phyloP scores from a whole-genome alignment of 176 grass and related monocot genomes.

The Zoysia pacifica region DNA sequence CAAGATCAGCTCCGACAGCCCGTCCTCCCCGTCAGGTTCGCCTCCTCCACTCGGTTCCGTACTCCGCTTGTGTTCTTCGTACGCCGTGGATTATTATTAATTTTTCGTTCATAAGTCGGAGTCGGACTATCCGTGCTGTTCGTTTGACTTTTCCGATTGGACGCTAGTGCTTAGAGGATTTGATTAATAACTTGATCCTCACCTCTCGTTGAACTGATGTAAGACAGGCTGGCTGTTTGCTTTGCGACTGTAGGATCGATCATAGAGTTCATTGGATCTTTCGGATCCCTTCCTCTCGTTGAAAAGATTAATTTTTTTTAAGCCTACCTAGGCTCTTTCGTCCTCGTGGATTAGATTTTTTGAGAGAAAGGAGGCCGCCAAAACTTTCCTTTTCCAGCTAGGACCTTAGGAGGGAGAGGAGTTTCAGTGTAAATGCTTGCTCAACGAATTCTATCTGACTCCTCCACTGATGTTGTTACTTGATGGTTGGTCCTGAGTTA shows the following conservation, averaged over 20 bases:
- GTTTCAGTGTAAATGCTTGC: neutral
- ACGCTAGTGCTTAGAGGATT: neutral
- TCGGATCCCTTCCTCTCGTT: neutral
- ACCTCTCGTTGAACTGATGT: neutral
- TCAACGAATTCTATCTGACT: slow-evolving; percentile 9
- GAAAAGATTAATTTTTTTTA: neutral
- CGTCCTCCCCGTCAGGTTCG: slow-evolving; percentile 49
- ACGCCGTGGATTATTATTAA: neutral
- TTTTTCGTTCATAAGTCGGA: neutral
- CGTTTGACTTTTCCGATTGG: neutral
- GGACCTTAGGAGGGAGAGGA: neutral
- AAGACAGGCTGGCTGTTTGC: neutral
- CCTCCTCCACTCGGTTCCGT: neutral
- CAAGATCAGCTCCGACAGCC: slow-evolving; percentile 71
- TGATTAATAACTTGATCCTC: neutral
- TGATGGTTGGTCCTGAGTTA: neutral
- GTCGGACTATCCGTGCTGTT: neutral
- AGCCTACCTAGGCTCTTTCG: neutral
- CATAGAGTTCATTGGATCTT: neutral
- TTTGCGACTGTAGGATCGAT: neutral
- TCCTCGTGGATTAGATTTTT: slow-evolving; percentile 7
- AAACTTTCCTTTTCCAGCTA: neutral
- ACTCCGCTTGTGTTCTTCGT: no score
- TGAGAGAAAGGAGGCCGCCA: neutral
- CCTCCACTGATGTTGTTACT: neutral